Base-by-base conservation (phyloP, 2,329 filamentous ascomycete species). In the Xylaria polymorpha region DNA sequence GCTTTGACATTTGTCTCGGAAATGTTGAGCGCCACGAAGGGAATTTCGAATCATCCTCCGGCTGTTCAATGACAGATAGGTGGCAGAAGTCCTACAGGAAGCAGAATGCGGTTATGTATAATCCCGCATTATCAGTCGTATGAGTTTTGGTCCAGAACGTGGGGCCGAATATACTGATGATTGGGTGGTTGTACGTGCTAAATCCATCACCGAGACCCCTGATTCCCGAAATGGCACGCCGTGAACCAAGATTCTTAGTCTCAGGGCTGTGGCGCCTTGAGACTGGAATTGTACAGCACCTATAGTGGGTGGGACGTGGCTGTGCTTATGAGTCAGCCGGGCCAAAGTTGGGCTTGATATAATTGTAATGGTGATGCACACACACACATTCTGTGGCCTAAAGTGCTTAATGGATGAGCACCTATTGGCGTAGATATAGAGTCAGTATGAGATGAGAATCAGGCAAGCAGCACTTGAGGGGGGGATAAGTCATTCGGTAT, bases 81-180 rank as follows among this genome's bases (percentile, higher is more conserved):
- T 18, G 22, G 14, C 14, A 46, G 39, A 59, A 35, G 56, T 32
- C 39, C 56, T 35, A 32, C 22, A 35, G 41, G 18, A 46, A 4
- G 41, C 22, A 58, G 14, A 3, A 8, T 20, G 22, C 25, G 37
- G 39, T 43, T 41, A 18, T n/a, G 37, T 51, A 50, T 32, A 59
- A 58, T 50, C 43, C 41, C 53, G 35, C 53, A n/a, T 22, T 6
- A 12, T 43, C 46, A 53, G 35, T 29, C 15, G 12, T 32, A 32
- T n/a, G 37, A 25, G 41, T 20, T 41, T 15, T 46, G 25, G 56
- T 43, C n/a, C 41, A 25, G 41, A 69, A 69, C 67, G 67, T 67
- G 59, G 58, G 48, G 59, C 46, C 18, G 14, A 12, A n/a, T 46
- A 43, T 58, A n/a, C 56, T 20, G n/a, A 53, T 67, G 67, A 69